A percentile compares a stretch with the other conserved stretches of the same genome.
Conservation (phyloP, 2,329 filamentous ascomycete species). For the Hypomyces rosellus region DNA sequence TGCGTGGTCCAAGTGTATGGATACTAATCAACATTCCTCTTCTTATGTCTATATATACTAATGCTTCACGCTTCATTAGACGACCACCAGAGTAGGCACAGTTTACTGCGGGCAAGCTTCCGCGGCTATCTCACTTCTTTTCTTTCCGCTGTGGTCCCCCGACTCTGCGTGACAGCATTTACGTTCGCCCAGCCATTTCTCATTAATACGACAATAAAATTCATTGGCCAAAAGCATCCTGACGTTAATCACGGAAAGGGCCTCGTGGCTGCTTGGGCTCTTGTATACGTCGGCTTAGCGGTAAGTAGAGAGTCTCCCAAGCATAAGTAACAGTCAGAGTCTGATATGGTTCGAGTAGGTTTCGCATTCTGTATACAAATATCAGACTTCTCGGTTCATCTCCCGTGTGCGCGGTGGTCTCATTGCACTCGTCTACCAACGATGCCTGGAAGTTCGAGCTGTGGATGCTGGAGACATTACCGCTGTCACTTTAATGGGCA, state of each 20-base stretch:
- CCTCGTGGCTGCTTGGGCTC: constrained; percentile 23
- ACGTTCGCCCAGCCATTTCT: constrained; percentile 25
- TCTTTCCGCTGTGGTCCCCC: constrained; percentile 16
- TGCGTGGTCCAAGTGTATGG: constrained; percentile 15
- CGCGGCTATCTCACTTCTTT: constrained; percentile 13
- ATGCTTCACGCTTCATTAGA: constrained; percentile 7
- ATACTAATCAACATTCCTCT: neutral
- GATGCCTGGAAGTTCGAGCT: constrained; percentile 15
- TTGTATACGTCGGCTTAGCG: constrained; percentile 27
- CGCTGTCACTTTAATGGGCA: constrained; percentile 28
- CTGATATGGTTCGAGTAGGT: neutral
- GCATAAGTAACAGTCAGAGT: neutral
- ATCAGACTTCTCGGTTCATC: constrained; percentile 19
- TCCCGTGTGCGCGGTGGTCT: constrained; percentile 19
- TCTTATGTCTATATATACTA: too few species aligned
- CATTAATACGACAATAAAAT: constrained; percentile 20
- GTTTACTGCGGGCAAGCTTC: constrained; percentile 15
- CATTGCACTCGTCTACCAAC: constrained; percentile 20
- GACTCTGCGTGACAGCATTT: constrained; percentile 19
- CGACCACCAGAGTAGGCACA: constrained; percentile 11
- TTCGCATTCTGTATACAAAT: constrained; percentile 14
- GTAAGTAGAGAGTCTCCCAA: constrained; percentile 10
- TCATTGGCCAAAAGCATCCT: constrained; percentile 11
- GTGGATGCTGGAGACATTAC: constrained; percentile 20
- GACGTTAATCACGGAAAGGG: constrained; percentile 19